A percentile compares a stretch with the other conserved stretches of the same genome.
Conservation (phyloP, 257 asterid genomes). For the Fraxinus excelsior region DNA sequence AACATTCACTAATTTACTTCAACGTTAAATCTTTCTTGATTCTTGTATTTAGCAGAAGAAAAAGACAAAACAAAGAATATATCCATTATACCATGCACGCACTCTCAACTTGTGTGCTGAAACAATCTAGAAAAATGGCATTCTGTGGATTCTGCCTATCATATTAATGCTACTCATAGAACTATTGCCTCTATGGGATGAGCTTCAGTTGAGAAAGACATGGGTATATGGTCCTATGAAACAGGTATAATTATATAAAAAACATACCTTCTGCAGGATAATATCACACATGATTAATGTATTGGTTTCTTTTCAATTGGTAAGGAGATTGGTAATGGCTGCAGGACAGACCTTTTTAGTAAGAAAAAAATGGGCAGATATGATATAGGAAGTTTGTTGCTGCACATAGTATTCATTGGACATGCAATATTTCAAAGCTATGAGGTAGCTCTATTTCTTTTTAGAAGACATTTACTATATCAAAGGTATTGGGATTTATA, state of each 20-base stretch:
- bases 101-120: constrained; percentile 16
- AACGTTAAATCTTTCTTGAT: neutral
- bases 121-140: constrained; percentile 6
- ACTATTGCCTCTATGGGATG: constrained; percentile 11
- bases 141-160: neutral
- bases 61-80: neutral
- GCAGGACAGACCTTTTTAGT: neutral
- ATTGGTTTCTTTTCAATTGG: neutral
- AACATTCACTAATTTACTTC: constrained; percentile 22
- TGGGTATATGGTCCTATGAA: constrained; percentile 1
- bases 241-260: neutral
- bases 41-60: neutral
- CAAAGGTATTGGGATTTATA: constrained; percentile 1
- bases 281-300: constrained; percentile 7
- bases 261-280: neutral
- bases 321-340: neutral
- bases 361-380: neutral
- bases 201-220: constrained; percentile 16
- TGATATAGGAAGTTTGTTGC: neutral
- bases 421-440: neutral
- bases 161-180: constrained; percentile 11
- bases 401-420: neutral
- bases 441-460: neutral
- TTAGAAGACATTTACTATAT: neutral
- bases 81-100: constrained; percentile 4